phyloP scores from a whole-genome alignment of 148 eudicot genomes.

The Amaranthus palmeri region DNA sequence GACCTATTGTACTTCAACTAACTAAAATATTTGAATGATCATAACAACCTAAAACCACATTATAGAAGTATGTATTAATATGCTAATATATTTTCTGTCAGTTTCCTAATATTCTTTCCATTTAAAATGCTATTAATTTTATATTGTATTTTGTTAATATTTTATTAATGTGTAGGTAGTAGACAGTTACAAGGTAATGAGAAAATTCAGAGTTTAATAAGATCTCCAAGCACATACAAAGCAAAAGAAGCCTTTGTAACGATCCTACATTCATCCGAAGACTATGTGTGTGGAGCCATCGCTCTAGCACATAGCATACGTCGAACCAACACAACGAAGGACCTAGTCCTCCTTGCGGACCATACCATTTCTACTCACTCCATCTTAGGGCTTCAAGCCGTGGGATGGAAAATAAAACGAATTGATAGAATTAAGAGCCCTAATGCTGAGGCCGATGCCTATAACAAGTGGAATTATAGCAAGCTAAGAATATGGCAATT shows the following conservation, averaged over 20 bases:
- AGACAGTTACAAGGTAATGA: conserved; percentile 13
- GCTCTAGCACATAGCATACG: conserved; percentile 70
- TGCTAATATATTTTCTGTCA: too few relatives aligned
- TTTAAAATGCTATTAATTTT: too few relatives aligned
- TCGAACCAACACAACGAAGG: conserved; percentile 58
- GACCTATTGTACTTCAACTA: too few relatives aligned
- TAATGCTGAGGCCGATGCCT: conserved; percentile 33
- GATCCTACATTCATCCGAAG: conserved; percentile 61
- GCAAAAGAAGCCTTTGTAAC: conserved; percentile 74
- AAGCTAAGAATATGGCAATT: conserved; percentile 70
- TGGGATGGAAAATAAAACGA: conserved; percentile 58
- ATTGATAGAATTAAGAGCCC: conserved; percentile 61
- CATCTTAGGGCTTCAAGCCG: conserved; percentile 39
- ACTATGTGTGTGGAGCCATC: conserved; percentile 76
- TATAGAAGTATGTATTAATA: too few relatives aligned
- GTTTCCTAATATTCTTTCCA: too few relatives aligned
- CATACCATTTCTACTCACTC: conserved; percentile 37
- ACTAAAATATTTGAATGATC: too few relatives aligned
- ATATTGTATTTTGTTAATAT: not conserved
- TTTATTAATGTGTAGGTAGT: conserved; percentile 10
- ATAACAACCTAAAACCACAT: too few relatives aligned
- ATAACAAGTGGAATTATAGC: conserved; percentile 79
- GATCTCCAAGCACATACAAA: not conserved
- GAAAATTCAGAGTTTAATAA: not conserved
- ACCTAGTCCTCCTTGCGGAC: conserved; percentile 67